Conservation (phyloP, 805 yeast species). For the Saturnispora silvae region DNA sequence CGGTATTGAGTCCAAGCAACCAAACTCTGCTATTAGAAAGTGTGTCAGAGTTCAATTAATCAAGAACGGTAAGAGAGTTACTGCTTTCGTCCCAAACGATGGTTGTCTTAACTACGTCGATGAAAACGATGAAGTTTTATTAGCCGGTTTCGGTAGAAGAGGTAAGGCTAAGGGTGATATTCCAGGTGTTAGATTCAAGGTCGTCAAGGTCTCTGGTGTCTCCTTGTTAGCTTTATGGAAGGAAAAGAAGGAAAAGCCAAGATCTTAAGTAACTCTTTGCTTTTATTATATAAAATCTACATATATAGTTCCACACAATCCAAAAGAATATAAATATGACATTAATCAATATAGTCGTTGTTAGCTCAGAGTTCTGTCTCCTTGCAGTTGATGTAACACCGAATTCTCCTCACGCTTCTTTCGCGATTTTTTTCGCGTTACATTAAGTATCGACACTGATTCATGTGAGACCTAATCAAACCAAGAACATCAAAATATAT, state of each 20-base stretch:
- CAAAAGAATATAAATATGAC: slow-evolving; percentile 6
- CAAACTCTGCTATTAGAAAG: slow-evolving; percentile 99
- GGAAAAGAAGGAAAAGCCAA: slow-evolving; percentile 99
- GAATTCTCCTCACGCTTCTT: too few relatives aligned
- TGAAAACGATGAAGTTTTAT: slow-evolving; percentile 98
- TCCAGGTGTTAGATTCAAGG: slow-evolving; percentile 99
- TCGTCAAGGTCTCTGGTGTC: slow-evolving; percentile 99
- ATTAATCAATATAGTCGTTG: too few relatives aligned
- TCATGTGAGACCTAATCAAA: not conserved
- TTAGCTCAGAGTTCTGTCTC: too few relatives aligned
- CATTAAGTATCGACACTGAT: not conserved
- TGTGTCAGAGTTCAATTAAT: slow-evolving; percentile 99
- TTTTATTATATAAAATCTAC: slow-evolving; percentile 11
- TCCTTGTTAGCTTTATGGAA: slow-evolving; percentile 99
- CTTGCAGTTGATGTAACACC: too few relatives aligned
- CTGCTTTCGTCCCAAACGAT: slow-evolving; percentile 99
- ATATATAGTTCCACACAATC: slow-evolving; percentile 2
- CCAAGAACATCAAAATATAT: not conserved
- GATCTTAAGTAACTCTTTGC: slow-evolving; percentile 53
- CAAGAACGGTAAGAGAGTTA: slow-evolving; percentile 99
- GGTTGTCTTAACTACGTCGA: slow-evolving; percentile 99
- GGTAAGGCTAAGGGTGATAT: slow-evolving; percentile 99
- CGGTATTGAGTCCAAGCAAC: slow-evolving; percentile 99
- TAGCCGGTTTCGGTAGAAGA: slow-evolving; percentile 99
- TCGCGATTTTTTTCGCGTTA: too few relatives aligned